Conservation (phyloP, 495 filamentous ascomycete species). For the Penicillium goetzii region DNA sequence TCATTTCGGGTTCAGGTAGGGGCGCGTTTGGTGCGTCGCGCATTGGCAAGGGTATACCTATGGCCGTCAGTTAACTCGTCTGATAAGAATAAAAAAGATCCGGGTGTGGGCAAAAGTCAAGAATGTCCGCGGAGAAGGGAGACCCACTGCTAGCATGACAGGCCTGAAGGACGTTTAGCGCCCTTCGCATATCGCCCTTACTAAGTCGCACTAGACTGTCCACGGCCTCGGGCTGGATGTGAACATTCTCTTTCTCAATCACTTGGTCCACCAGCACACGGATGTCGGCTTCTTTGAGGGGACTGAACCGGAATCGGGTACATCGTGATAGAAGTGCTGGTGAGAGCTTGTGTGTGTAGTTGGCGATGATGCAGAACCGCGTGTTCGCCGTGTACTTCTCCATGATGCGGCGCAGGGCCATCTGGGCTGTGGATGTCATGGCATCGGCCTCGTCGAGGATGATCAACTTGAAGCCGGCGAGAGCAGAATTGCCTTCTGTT, state of each 20-base stretch:
- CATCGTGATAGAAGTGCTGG: conserved; percentile 91
- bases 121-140: not conserved
- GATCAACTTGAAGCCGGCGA: conserved; percentile 90
- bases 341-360: conserved; percentile 98
- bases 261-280: conserved; percentile 83
- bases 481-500: conserved; percentile 44
- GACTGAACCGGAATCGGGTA: conserved; percentile 93
- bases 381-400: conserved; percentile 99
- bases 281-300: conserved; percentile 86
- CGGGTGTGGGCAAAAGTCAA: not conserved
- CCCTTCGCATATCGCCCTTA: conserved; percentile 94
- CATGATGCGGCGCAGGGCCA: conserved; percentile 97
- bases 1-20: conserved; percentile 65
- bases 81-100: not conserved
- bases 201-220: conserved; percentile 83
- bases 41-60: conserved; percentile 71
- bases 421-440: conserved; percentile 96
- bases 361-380: conserved; percentile 97
- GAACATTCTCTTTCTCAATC: conserved; percentile 82
- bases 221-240: conserved; percentile 76
- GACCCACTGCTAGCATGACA: conserved; percentile 86
- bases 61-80: conserved; percentile 12
- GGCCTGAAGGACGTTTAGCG: conserved; percentile 93
- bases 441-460: conserved; percentile 98
- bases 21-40: conserved; percentile 63